Base-by-base conservation (phyloP, 495 filamentous ascomycete genomes). In the Tuber umbilicatum region DNA sequence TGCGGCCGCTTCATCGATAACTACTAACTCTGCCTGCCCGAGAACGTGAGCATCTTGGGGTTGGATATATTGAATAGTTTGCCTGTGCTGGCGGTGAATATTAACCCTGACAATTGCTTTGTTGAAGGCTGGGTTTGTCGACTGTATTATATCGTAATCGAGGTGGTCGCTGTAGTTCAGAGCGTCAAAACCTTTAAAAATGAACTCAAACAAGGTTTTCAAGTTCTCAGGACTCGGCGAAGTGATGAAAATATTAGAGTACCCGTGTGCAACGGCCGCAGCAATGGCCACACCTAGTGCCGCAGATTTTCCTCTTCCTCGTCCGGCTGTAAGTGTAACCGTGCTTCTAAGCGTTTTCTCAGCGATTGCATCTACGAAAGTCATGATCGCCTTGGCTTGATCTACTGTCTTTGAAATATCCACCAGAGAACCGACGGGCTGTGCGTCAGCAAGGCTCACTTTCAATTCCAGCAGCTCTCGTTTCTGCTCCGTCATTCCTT, bases 241-340 rank as follows among this genome's bases (percentile, higher is more conserved):
- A 3, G 96, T 99, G 82, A 99, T 97, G 86, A 99, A 99, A 80
- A 99, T 96, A 83, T 99, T 99, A 85, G 93, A 97, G 82, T 99
- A 99, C 31, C 96, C 96, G 81, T 97, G 92, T 0, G 94, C 94
- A 73, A 98, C 87, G 21, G 96, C 96, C 14, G 96, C 93, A 55
- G 96, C 94, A 74, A 99, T 92, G 23, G 96, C 92, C 73, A 99
- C 89, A 81, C 96, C 96, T 77, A 98, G 87, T 47, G 94, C 94
- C 43, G 96, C 96, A 31, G 95, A 98, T 85, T 99, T 99, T 83
- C 96, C 96, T 80, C 96, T 90, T 80, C 96, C 96, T 89, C 96
- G 90, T 38, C 91, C 96, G 23, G 96, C 96, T 35, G 95, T 98
- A 68, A 98, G 85, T 0, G 96, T 91, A 70, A 98, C 95, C 0